Conservation (phyloP, 306 rosid genomes). For the Bauhinia variegata region DNA sequence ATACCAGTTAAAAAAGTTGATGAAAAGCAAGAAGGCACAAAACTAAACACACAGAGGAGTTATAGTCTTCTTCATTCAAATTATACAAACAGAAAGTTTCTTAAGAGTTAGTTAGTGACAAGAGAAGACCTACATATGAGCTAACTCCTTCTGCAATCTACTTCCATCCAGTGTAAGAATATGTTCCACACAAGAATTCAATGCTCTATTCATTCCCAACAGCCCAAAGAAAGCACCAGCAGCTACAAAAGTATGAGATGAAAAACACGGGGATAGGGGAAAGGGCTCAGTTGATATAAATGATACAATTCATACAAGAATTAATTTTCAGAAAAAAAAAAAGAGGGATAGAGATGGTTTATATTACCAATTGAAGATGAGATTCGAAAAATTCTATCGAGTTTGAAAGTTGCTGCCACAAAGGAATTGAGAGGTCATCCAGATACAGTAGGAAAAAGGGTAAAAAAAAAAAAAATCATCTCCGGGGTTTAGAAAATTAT, state of each 20-base stretch:
- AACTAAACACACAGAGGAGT: too few relatives aligned
- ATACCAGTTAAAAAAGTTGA: too few relatives aligned
- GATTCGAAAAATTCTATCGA: conserved; percentile 39
- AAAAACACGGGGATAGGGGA: neutral
- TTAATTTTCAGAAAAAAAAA: neutral
- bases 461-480: neutral
- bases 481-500: neutral
- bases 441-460: neutral
- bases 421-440: conserved; percentile 34
- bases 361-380: conserved; percentile 55
- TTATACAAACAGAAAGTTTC: too few relatives aligned
- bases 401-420: conserved; percentile 68
- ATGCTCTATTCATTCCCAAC: conserved; percentile 51
- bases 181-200: conserved; percentile 50
- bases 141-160: conserved; percentile 75
- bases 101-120: too few relatives aligned
- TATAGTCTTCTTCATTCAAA: too few relatives aligned
- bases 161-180: conserved; percentile 76
- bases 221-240: conserved; percentile 53
- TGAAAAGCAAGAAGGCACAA: too few relatives aligned
- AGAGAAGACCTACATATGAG: conserved; percentile 62
- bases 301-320: neutral
- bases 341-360: conserved; percentile 25
- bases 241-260: conserved; percentile 52
- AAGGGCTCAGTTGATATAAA: conserved; percentile 23